Evolutionary conservation across 208 protist species (phyloP).

Genomic region (Angomonas ambiguus): DNA sequence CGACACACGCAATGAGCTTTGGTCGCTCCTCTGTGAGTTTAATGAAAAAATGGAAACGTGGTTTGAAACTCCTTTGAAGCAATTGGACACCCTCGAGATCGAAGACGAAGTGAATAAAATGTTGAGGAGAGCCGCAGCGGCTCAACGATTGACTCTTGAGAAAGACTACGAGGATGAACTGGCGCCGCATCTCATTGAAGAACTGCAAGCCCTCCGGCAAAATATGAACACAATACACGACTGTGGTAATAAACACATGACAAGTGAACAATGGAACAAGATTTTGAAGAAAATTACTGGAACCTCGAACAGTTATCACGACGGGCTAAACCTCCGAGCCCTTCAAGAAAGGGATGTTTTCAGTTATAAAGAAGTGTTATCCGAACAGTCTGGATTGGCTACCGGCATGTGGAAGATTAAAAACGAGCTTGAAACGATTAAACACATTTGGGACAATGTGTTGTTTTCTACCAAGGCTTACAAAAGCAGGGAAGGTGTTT

Average conservation of each 20-base stretch:
- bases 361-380: constrained; percentile 74
- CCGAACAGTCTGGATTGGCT: constrained; percentile 88
- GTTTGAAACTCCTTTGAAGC: constrained; percentile 76
- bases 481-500: constrained; percentile 81
- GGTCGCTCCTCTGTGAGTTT: constrained; percentile 79
- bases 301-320: constrained; percentile 80
- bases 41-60: constrained; percentile 79
- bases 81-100: constrained; percentile 79
- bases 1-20: constrained; percentile 69
- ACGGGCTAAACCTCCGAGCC: constrained; percentile 73
- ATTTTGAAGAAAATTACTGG: constrained; percentile 90
- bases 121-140: constrained; percentile 51
- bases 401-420: constrained; percentile 92
- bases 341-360: constrained; percentile 86
- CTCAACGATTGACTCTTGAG: constrained; percentile 74
- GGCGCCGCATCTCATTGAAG: constrained; percentile 63
- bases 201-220: constrained; percentile 64
- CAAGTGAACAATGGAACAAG: constrained; percentile 81
- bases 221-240: constrained; percentile 90
- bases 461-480: constrained; percentile 81
- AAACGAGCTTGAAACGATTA: constrained; percentile 88
- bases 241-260: constrained; percentile 92
- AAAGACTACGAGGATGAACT: constrained; percentile 86
- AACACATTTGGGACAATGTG: constrained; percentile 75
- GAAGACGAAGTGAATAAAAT: constrained; percentile 84